Evolutionary conservation across 345 rosid species (phyloP), one percentile per base, ranked within the genome.

Genomic region (Aethionema arabicum): DNA sequence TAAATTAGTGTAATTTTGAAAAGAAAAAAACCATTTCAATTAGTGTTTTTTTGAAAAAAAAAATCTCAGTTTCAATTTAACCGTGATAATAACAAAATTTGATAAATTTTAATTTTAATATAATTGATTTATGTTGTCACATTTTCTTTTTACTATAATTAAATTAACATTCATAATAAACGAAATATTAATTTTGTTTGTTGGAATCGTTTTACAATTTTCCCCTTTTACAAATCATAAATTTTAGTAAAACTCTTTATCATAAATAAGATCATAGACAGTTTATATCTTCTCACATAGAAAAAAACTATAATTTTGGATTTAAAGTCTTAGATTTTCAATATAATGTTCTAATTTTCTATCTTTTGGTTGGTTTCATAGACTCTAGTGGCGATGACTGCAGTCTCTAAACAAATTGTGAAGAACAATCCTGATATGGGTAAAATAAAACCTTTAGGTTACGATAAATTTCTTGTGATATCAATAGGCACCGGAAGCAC

Each of bases 401-500:
- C 86, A 67, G 86, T 85, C 59, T 68, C 78, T 0, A 85, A 72
- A 58, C 84, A 85, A 67, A 75, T 78, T 37, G 37, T 68, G 42
- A 81, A 59, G 68, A 66, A 68, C 65, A 76, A 79, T 56, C 83
- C 85, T 0, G 88, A 78, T 60, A 79, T 76, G 60, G 59, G 38
- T 16, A 40, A 67, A 0, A 54, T 76, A 14, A 61, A 80, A 35
- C 77, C 83, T 3, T 62, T 78, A 73, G 83, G 76, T 10, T 90
- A 70, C 52, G 65, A 53, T 5, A 79, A 80, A 50, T 77, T 79
- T 60, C 76, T 86, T 0, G 88, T 90, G 59, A 77, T 86, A 41
- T 86, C 95, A 2, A 1, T 86, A n/a, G 97, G 97, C 9, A 64
- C 88, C 29, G 95, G 95, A 1, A 65, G 85, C 2, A 30, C 77